Evolutionary conservation across 2,329 filamentous ascomycete species (phyloP), one percentile per base, ranked within the genome.

Genomic region (Colletotrichum endophyticum): DNA sequence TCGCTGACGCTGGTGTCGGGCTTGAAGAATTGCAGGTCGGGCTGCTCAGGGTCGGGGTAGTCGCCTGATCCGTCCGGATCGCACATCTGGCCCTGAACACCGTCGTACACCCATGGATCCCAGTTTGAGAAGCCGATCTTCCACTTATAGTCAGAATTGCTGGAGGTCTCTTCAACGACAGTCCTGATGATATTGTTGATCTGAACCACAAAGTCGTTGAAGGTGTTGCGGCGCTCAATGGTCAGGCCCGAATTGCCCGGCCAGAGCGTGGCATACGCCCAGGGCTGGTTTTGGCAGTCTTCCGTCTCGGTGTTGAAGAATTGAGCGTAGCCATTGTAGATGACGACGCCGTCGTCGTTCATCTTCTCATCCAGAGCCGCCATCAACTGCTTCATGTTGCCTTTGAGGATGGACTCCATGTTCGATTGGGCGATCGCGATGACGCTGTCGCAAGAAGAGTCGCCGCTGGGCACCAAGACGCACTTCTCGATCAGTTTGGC

Each of bases 11-110:
- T 27, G 22, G 78, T 82, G 74, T 81, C 77, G 27, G 72, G 77
- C 77, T 85, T 84, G 80, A 85, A 79, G 75, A 85, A 85, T 16
- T 81, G 80, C 75, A 84, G 68, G 25, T 84, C 78, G 2, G 78
- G 78, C 72, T 84, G 81, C 3, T 79, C 70, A 3, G 77, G 68
- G 71, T 85, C 83, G 9, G 83, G 83, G 66, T 82, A 83, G 39
- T 68, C 30, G 25, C 80, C 81, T 27, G 53, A 68, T 13, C 67
- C 61, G 16, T 64, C 66, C 8, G 81, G 79, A 66, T 77, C 59
- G 76, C 84, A 85, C 75, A 83, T 80, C 70, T 84, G 81, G 19
- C 83, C 83, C 4, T 79, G 70, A 44, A 83, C 80, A n/a, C 68
- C 77, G 22, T 79, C 77, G n/a, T 67, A 32, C 16, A 49, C 66